Percentiles rank a stretch among this genome's conserved stretches.
Conservation (phyloP, 768 basidiomycete species). For the Leucocoprinus sp. region DNA sequence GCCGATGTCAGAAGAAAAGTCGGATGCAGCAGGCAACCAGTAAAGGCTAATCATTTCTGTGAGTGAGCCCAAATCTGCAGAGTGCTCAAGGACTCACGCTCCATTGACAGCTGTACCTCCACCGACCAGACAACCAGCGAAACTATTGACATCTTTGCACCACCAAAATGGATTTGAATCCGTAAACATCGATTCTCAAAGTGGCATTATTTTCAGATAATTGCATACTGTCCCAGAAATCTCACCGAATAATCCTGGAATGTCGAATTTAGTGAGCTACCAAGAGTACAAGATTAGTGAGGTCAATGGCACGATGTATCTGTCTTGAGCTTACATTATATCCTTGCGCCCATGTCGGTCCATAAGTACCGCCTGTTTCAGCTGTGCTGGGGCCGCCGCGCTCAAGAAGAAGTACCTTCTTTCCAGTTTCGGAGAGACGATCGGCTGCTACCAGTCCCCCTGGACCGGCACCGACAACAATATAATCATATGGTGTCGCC, state of each 20-base stretch:
- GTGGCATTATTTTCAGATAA: neutral
- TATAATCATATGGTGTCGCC: conserved; percentile 42
- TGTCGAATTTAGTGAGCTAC: conserved; percentile 55
- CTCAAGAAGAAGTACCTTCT: conserved; percentile 55
- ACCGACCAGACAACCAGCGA: conserved; percentile 57
- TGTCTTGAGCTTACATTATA: too few species aligned
- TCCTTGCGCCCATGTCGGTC: conserved; percentile 32
- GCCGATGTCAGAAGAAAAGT: conserved; percentile 41
- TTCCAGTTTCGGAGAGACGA: conserved; percentile 50
- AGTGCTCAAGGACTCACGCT: too few species aligned
- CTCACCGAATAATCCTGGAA: conserved; percentile 49
- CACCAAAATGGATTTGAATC: conserved; percentile 52
- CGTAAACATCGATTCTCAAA: conserved; percentile 59
- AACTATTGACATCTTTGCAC: conserved; percentile 58
- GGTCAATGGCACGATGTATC: too few species aligned
- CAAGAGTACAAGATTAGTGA: too few species aligned
- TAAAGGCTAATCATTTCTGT: too few species aligned
- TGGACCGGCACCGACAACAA: conserved; percentile 50
- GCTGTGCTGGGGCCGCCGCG: conserved; percentile 56
- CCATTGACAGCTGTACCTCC: conserved; percentile 60
- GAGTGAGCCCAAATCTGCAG: too few species aligned
- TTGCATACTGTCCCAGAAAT: neutral
- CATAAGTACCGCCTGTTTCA: conserved; percentile 50
- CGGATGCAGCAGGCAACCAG: conserved; percentile 44
- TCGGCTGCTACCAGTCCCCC: conserved; percentile 54